phyloP scores from a whole-genome alignment of 805 yeast species.

The Candida yuanshanica region DNA sequence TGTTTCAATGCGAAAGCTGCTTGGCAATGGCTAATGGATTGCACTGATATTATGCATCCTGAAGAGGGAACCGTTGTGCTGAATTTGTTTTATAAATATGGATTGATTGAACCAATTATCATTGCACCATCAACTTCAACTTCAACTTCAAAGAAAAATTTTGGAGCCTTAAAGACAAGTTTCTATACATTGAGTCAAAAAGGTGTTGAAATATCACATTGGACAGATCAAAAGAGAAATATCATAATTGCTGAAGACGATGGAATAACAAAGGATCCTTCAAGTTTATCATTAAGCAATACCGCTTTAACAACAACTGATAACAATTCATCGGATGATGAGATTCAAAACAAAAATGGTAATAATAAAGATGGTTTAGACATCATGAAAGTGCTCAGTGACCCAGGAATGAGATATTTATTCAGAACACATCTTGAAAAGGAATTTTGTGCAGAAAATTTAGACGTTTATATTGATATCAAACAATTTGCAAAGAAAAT shows the following conservation, averaged over 20 bases:
- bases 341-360: background rate
- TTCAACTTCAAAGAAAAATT: conserved; percentile 16
- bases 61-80: conserved; percentile 52
- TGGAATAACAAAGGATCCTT: conserved; percentile 9
- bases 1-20: conserved; percentile 71
- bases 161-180: conserved; percentile 32
- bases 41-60: conserved; percentile 61
- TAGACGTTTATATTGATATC: conserved; percentile 64
- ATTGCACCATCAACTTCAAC: conserved; percentile 30
- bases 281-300: conserved; percentile 16
- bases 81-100: conserved; percentile 40
- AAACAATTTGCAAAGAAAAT: conserved; percentile 44
- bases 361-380: too few species aligned
- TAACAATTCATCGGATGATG: conserved; percentile 13
- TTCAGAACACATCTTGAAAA: conserved; percentile 61
- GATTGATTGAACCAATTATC: conserved; percentile 41
- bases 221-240: conserved; percentile 22
- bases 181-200: conserved; percentile 37
- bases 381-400: conserved; percentile 44
- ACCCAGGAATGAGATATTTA: conserved; percentile 70
- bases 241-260: conserved; percentile 15
- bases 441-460: conserved; percentile 67
- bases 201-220: conserved; percentile 36
- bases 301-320: conserved; percentile 7
- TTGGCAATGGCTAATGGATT: conserved; percentile 86